Base-by-base conservation (phyloP, 108 stramenopile species). In the Cylindrotheca fusiformis region DNA sequence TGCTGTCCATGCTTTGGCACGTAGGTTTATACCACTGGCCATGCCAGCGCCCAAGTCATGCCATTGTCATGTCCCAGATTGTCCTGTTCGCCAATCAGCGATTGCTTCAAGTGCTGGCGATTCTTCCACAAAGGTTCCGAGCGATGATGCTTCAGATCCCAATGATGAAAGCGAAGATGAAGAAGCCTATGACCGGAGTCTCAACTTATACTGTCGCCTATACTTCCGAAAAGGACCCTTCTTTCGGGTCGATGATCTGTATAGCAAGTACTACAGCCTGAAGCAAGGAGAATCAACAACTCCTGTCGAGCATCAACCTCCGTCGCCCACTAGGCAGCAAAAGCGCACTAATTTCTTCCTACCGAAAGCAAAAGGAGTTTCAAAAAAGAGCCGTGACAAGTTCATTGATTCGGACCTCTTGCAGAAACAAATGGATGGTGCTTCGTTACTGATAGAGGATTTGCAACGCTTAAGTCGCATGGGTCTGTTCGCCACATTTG, bases 181-280 rank as follows among this genome's bases (percentile, higher is more conserved):
- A 2, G 51, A 59, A 51, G 54, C 66, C 28, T 68, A 79, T 41
- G 81, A 72, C 36, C 58, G 92, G 55, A 53, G 78, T n/a, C 72
- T 93, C 50, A 68, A 88, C 48, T 55, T 85, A 0, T 93, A 90
- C 55, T 74, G 76, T 27, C 85, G 92, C 14, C 55, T 93, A 33
- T 93, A 72, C 62, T 82, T 80, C 62, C 75, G 92, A 8, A 88
- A 86, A 44, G 92, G 92, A 29, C 88, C 88, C 6, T 72, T 85
- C 85, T 90, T 85, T 63, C 79, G 85, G 45, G 21, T 90, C 19
- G 77, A 82, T 29, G 85, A 90, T 70, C 47, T 93, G 2, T 93
- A 71, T 30, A 72, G 82, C n/a, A 90, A 93, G 63, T 93, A 93
- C 50, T 68, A 18, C 48, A 23, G 4, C 2, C 27, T 20, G 1